Evolutionary conservation across 805 yeast species (phyloP).

Genomic region (Starmerella asiatica): DNA sequence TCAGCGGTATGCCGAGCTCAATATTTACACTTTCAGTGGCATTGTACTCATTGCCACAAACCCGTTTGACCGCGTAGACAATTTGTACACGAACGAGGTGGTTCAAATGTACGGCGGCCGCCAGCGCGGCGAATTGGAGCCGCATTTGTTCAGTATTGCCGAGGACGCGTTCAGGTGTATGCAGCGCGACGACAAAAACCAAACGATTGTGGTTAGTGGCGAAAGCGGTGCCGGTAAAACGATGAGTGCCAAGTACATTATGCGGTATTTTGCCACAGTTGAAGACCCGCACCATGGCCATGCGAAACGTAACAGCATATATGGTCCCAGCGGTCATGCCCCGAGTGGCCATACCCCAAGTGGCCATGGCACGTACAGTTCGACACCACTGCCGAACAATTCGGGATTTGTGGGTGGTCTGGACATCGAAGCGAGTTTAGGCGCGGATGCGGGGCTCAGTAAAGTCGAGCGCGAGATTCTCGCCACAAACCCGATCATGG

Average conservation of each 20-base stretch:
- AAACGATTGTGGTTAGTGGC: conserved; percentile 92
- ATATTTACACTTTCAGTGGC: conserved; percentile 91
- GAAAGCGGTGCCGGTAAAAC: conserved; percentile 99
- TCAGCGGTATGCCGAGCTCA: conserved; percentile 75
- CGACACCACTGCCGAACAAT: too few relatives aligned
- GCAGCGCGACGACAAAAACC: conserved; percentile 74
- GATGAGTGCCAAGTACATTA: conserved; percentile 89
- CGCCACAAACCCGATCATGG: conserved; percentile 95
- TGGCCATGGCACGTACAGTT: too few relatives aligned
- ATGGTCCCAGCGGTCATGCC: too few relatives aligned
- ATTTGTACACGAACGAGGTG: conserved; percentile 78
- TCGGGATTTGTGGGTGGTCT: too few relatives aligned
- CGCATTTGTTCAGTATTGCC: conserved; percentile 93
- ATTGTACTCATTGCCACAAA: conserved; percentile 92
- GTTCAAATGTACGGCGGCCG: conserved; percentile 91
- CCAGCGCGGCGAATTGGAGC: conserved; percentile 88
- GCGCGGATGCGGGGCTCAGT: conserved; percentile 51
- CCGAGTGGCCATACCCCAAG: neutral
- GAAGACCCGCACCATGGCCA: conserved; percentile 38
- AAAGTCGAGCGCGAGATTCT: conserved; percentile 85
- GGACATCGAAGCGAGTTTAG: too few relatives aligned
- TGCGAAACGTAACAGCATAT: neutral
- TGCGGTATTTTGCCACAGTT: conserved; percentile 95
- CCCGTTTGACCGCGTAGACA: conserved; percentile 88
- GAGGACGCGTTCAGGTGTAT: conserved; percentile 94